These are phyloP conservation scores for Aspergillus diversus DNA, from an alignment of 495 filamentous ascomycete species.

Conservation along the genomic window DNA sequence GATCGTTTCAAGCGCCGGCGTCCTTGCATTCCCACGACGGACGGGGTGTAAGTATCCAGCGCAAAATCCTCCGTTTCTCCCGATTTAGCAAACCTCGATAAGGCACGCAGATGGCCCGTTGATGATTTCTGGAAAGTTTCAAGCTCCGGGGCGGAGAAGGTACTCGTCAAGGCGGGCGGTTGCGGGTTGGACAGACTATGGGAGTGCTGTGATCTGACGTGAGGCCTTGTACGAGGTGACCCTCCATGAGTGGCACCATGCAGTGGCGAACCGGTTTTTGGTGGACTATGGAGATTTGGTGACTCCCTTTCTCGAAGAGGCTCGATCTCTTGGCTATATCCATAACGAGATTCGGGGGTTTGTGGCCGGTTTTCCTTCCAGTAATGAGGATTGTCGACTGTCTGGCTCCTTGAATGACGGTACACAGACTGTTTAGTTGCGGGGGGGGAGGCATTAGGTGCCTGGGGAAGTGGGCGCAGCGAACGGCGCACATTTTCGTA, in stretches of 20 bases:
- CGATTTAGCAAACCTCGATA: conserved; percentile 82
- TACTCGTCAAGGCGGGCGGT: conserved; percentile 46
- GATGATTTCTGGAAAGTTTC: conserved; percentile 79
- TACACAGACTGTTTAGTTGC: conserved; percentile 32
- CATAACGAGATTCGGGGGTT: conserved; percentile 36
- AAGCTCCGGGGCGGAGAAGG: conserved; percentile 70
- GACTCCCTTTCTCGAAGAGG: conserved; percentile 30
- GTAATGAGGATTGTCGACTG: conserved; percentile 42
- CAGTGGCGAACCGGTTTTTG: conserved; percentile 37
- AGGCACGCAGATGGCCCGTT: conserved; percentile 83
- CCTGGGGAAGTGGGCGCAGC: conserved; percentile 74
- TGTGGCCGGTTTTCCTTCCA: conserved; percentile 41
- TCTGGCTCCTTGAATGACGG: conserved; percentile 50
- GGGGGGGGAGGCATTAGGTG: conserved; percentile 56
- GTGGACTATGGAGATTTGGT: conserved; percentile 36
- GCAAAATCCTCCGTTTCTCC: conserved; percentile 77
- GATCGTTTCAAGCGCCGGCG: conserved; percentile 79
- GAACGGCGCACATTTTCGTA: conserved; percentile 78
- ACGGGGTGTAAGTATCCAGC: conserved; percentile 71
- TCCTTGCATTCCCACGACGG: conserved; percentile 86
- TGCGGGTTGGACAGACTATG: conserved; percentile 47
- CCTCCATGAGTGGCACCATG: conserved; percentile 33
- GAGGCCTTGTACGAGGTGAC: conserved; percentile 40
- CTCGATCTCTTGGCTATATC: conserved; percentile 39
- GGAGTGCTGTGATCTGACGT: conserved; percentile 45